Percentiles rank a stretch among this genome's conserved stretches.
phyloP scores from a whole-genome alignment of 2,329 filamentous ascomycete species.

The Colletotrichum sp. region DNA sequence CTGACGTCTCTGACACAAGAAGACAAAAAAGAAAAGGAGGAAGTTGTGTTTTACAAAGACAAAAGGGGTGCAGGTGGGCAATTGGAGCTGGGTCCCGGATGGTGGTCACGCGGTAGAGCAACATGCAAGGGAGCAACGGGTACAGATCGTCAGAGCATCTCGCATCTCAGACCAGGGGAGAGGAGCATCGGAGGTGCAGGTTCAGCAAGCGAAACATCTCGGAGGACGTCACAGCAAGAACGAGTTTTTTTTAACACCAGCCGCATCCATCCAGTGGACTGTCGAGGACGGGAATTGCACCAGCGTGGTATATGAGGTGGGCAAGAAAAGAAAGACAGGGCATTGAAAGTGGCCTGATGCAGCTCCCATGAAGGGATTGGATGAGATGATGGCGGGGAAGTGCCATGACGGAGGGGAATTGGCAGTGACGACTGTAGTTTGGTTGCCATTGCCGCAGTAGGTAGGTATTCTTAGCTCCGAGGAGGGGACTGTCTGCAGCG shows the following conservation, averaged over 20 bases:
- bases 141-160: slow-evolving; percentile 14
- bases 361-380: slow-evolving; percentile 6
- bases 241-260: not conserved
- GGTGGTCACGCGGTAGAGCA: slow-evolving; percentile 15
- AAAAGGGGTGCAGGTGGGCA: not conserved
- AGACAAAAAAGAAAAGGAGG: not conserved
- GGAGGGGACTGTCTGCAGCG: not conserved
- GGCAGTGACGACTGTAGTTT: not conserved
- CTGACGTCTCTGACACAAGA: not conserved
- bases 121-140: slow-evolving; percentile 14
- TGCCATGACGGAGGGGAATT: slow-evolving; percentile 1
- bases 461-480: not conserved
- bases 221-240: slow-evolving; percentile 8
- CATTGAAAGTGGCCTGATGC: slow-evolving; percentile 18
- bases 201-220: not conserved
- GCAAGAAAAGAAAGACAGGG: slow-evolving; percentile 6
- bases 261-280: not conserved
- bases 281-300: not conserved
- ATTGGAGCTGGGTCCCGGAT: not conserved
- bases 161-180: not conserved
- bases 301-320: not conserved
- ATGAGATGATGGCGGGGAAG: slow-evolving; percentile 19
- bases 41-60: not conserved
- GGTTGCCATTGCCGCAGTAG: not conserved
- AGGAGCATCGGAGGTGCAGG: not conserved